Conservation (phyloP, 306 rosid genomes). For the Crotalaria pallida region DNA sequence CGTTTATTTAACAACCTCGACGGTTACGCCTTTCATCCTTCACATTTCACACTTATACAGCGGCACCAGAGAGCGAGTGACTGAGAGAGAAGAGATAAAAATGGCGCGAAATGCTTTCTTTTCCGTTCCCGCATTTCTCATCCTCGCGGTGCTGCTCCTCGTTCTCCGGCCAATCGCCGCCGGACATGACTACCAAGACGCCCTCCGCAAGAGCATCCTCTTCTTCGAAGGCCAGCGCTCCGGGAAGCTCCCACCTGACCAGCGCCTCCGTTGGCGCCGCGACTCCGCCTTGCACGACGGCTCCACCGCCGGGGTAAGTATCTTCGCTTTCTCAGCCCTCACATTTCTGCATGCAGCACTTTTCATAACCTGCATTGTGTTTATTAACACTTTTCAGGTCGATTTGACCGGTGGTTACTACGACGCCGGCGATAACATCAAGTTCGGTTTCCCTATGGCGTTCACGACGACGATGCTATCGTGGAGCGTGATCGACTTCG, state of each 20-base stretch:
- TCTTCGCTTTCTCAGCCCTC: too few species aligned
- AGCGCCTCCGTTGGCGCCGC: conserved; percentile 85
- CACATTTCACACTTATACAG: not conserved
- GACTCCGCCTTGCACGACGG: conserved; percentile 92
- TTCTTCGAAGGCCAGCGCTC: conserved; percentile 99
- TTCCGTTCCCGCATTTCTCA: conserved; percentile 31
- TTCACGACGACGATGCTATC: conserved; percentile 78
- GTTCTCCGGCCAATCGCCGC: conserved; percentile 26
- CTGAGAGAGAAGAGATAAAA: not conserved
- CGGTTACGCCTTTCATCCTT: conserved; percentile 24
- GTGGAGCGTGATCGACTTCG: conserved; percentile 92
- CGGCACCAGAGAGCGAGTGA: not conserved
- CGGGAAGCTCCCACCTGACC: conserved; percentile 74
- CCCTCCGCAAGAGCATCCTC: conserved; percentile 84
- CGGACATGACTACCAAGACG: conserved; percentile 69
- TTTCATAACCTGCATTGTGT: conserved; percentile 20
- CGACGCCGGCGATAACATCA: conserved; percentile 93
- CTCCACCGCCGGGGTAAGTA: conserved; percentile 71
- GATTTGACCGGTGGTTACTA: conserved; percentile 90
- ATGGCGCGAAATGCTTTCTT: conserved; percentile 39
- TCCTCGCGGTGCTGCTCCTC: conserved; percentile 29
- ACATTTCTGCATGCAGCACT: not conserved
- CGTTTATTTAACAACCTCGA: conserved; percentile 49
- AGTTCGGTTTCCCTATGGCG: conserved; percentile 99
- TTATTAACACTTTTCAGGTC: conserved; percentile 35